Percentiles rank a stretch among this genome's conserved stretches.
Conservation (phyloP, 2,329 filamentous ascomycete species). For the Fusarium papillatum region DNA sequence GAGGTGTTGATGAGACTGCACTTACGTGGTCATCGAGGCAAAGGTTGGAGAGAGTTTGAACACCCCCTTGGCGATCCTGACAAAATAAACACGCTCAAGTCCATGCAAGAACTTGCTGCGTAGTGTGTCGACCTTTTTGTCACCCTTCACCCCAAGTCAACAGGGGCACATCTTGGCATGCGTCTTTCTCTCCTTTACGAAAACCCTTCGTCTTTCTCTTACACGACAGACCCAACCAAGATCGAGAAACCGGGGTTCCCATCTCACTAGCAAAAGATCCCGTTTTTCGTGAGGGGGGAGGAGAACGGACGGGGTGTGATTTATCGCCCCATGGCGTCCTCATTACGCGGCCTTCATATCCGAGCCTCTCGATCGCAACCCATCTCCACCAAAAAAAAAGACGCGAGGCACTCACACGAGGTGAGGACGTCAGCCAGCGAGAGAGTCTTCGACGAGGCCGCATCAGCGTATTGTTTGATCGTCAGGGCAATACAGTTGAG, state of each 20-base stretch:
- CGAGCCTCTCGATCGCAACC: too few species aligned
- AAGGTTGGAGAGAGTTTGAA: background rate
- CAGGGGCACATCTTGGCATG: background rate
- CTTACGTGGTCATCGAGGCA: background rate
- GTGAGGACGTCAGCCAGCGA: background rate
- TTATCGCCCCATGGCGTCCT: background rate
- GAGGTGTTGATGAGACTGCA: background rate
- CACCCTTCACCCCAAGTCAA: background rate
- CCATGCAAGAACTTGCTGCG: background rate
- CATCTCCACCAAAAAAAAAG: background rate
- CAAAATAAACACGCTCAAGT: background rate
- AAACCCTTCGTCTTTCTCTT: background rate
- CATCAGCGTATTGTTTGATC: background rate
- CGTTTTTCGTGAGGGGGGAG: background rate
- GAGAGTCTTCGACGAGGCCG: background rate
- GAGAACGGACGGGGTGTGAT: background rate
- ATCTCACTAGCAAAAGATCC: background rate
- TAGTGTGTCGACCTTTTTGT: background rate
- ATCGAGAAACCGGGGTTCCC: background rate
- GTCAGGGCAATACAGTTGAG: background rate
- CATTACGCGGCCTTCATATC: conserved; percentile 35
- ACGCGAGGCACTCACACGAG: conserved; percentile 20
- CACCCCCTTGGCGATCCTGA: background rate
- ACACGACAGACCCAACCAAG: background rate
- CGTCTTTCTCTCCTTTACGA: background rate